Evolutionary conservation across 495 filamentous ascomycete species (phyloP).

Genomic region (Chaetomium fimeti): DNA sequence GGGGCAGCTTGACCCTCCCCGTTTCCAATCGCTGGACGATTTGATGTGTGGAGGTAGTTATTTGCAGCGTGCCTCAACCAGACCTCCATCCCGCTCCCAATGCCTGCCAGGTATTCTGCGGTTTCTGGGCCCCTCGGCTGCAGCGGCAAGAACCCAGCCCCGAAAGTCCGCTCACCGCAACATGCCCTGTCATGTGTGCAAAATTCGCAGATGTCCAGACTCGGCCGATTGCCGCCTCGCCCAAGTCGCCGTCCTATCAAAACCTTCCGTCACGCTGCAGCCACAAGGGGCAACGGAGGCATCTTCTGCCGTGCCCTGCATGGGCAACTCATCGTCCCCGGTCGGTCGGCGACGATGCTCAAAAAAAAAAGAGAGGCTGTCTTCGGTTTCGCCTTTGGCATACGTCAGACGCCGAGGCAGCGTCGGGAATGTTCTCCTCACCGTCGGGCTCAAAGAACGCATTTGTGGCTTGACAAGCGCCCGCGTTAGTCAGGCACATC

Average conservation of each 20-base stretch:
- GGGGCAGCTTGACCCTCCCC: background rate
- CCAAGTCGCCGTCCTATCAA: slow-evolving; percentile 8
- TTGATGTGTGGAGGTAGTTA: background rate
- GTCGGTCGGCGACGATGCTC: background rate
- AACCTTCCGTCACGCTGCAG: slow-evolving; percentile 13
- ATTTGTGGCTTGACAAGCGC: slow-evolving; percentile 4
- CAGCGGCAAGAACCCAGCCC: slow-evolving; percentile 5
- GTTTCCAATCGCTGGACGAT: background rate
- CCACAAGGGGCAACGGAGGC: slow-evolving; percentile 11
- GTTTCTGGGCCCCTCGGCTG: slow-evolving; percentile 4
- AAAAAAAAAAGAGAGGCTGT: background rate
- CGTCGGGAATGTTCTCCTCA: background rate
- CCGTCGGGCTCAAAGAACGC: background rate
- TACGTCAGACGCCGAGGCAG: too few relatives aligned
- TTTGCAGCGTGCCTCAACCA: background rate
- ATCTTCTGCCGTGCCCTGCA: background rate
- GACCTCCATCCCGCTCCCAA: background rate
- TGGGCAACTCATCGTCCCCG: background rate
- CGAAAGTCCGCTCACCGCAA: slow-evolving; percentile 12
- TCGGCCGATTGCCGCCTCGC: slow-evolving; percentile 12
- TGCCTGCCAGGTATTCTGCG: background rate
- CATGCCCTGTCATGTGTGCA: slow-evolving; percentile 17
- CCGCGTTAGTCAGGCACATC: slow-evolving; percentile 23
- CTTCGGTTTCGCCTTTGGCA: too few relatives aligned
- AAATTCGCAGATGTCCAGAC: slow-evolving; percentile 2